Base-by-base conservation (phyloP, 2,329 filamentous ascomycete genomes). In the Lasiodiplodia gonubiensis region DNA sequence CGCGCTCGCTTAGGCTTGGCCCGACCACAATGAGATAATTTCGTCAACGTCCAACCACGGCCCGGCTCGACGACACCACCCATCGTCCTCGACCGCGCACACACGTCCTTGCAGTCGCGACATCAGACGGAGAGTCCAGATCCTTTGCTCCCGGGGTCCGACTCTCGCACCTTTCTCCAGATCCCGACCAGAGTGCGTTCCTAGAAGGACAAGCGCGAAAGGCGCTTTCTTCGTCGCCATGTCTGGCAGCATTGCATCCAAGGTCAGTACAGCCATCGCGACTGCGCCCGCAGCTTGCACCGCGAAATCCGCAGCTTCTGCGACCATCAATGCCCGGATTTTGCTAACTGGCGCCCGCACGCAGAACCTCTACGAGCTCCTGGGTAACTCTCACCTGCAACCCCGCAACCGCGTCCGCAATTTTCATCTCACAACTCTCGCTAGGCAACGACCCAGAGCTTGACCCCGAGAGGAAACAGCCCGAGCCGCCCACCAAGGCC, bases 341-440 rank as follows among this genome's bases (percentile, higher is more conserved):
- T 49, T 33, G 61, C 64, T 68, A 27, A 66, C 25, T 53, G 27
- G 10, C 49, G 53, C 42, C 48, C 18, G 42, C 21, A 33, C 39
- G 64, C 77, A 98, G 95, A 99, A 99, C 88, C 90, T 92, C 80
- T 98, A 92, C 88, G 94, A 95, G 88, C 90, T 97, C 86, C 93
- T 99, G 88, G 94, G 95, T 98, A 97, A 68, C 67, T 70, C 71
- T 30, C 72, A 72, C 72, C 30, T 33, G 70, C 71, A 55, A 74
- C 70, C 68, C 60, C 48, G 27, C 61, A 46, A 42, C 52, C 37
- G 42, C 57, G 51, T 37, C 21, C 52, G 52, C 35, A 54, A n/a
- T n/a, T 49, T 53, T 60, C 63, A 67, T 69, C 74, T 73, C 69
- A 71, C 71, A 64, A 71, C 71, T 72, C 72, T 70, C 53, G 71